Base-by-base conservation (phyloP, 257 asterid species). In the Nyctanthes arbortristis region DNA sequence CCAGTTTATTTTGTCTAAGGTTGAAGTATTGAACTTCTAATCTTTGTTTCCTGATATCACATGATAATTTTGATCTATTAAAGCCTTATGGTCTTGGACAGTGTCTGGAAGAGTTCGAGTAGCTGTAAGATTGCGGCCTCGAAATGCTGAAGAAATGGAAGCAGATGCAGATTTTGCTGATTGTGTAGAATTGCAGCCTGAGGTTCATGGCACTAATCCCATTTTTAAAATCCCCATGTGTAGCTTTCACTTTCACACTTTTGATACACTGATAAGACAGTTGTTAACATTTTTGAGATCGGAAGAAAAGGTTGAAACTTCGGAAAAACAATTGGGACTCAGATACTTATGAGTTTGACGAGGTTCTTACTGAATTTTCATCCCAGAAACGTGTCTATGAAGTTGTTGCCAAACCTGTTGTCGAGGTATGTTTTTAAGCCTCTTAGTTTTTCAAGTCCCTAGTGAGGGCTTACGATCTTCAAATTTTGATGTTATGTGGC, bases 151-250 rank as follows among this genome's bases (percentile, higher is more conserved):
- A 78, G 99, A 94, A 80, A 72, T 79, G 84, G 95, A 68, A 65
- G 96, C 99, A 18, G 99, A 94, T 88, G 97, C 98, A 75, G 99
- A 94, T 85, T 94, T 94, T 84, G 98, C 98, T 80, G 99, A 94
- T 81, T 94, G 99, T 68, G 97, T 94, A 75, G 99, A 94, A 77
- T 66, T 89, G 76, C 99, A 94, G 81, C 96, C 99, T 3, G 98
- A 91, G 97, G 99, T 91, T 40, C 60, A 40, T 59, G 36, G 24
- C 43, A 27, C 58, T 67, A 33, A 24, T 14, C 72, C 67, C 60
- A 61, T 70, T 66, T 14, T 58, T 56, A 16, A 30, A 61, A 69
- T 65, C 40, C 12, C 58, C 16, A 24, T 58, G 28, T 43, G 33
- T 69, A 7, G 68, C 58, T 71, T 77, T 55, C 59, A 57, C 43